These are phyloP conservation scores for Lolium multiflorum DNA, from an alignment of 176 grass and related monocot species.

Conservation along the genomic window DNA sequence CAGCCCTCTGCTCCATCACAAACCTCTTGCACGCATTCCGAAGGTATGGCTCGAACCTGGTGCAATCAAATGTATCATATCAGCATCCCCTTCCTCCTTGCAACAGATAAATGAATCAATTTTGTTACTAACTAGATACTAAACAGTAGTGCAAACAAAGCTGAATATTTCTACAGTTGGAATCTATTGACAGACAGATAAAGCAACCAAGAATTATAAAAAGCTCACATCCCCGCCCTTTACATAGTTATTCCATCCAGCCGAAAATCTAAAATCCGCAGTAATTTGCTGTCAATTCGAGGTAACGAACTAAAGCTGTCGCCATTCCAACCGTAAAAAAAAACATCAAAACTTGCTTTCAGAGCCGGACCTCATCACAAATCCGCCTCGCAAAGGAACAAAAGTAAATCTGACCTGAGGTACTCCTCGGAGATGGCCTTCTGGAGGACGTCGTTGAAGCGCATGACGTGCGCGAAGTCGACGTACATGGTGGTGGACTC, in stretches of 20 bases:
- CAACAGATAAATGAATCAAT: neutral
- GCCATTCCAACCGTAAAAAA: neutral
- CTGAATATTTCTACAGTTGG: neutral
- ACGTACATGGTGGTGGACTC: constrained; percentile 96
- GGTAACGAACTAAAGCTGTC: neutral
- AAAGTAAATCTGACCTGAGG: constrained; percentile 60
- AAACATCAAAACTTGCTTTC: neutral
- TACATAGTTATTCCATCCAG: neutral
- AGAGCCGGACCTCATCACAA: neutral
- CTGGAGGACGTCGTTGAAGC: constrained; percentile 95
- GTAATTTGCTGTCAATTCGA: neutral
- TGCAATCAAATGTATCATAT: neutral
- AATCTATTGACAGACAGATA: neutral
- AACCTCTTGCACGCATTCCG: constrained; percentile 94
- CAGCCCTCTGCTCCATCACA: constrained; percentile 69
- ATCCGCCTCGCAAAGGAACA: neutral
- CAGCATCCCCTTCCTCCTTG: neutral
- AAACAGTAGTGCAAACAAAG: neutral
- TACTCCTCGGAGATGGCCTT: constrained; percentile 94
- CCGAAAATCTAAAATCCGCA: neutral
- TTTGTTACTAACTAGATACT: neutral
- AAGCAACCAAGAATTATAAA: neutral
- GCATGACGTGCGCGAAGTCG: constrained; percentile 93
- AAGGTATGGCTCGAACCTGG: constrained; percentile 86
- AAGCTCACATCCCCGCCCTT: neutral